phyloP scores from a whole-genome alignment of 1,284 basidiomycete species.

The Calocybe gambosa region DNA sequence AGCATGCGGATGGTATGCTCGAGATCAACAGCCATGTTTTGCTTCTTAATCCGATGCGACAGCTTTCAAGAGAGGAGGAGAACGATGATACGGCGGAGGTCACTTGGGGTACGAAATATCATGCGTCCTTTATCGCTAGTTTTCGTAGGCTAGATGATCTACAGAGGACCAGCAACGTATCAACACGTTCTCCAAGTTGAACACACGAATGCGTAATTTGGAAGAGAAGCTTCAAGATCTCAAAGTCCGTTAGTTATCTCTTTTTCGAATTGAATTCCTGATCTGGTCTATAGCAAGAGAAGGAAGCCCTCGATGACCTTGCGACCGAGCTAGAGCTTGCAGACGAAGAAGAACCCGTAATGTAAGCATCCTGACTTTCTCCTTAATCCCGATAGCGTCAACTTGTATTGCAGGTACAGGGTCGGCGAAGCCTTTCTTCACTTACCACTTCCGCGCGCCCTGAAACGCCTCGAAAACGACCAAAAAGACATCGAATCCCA shows the following conservation, averaged over 20 bases:
- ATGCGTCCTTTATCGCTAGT: neutral
- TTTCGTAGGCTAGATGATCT: slow-evolving; percentile 13
- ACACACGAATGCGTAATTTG: slow-evolving; percentile 68
- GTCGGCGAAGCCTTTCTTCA: slow-evolving; percentile 89
- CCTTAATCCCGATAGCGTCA: neutral
- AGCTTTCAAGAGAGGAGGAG: slow-evolving; percentile 78
- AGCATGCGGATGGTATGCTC: neutral
- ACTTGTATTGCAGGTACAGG: slow-evolving; percentile 59
- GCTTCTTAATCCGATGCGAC: neutral
- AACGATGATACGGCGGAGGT: slow-evolving; percentile 81
- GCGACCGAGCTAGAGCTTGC: slow-evolving; percentile 84
- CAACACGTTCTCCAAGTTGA: slow-evolving; percentile 90
- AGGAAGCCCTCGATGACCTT: slow-evolving; percentile 89
- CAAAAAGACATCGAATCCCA: slow-evolving; percentile 54
- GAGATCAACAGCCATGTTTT: slow-evolving; percentile 11
- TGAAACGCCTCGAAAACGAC: slow-evolving; percentile 72
- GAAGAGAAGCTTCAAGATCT: slow-evolving; percentile 68
- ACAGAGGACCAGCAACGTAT: slow-evolving; percentile 92
- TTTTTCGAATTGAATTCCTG: neutral
- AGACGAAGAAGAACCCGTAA: slow-evolving; percentile 74
- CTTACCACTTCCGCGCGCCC: slow-evolving; percentile 65
- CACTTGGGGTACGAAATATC: slow-evolving; percentile 80
- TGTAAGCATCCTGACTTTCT: slow-evolving; percentile 41
- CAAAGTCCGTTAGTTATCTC: slow-evolving; percentile 45
- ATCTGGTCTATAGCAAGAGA: slow-evolving; percentile 63